Conservation (phyloP, 1,284 basidiomycete species). For the Phellopilus nigrolimitatus region DNA sequence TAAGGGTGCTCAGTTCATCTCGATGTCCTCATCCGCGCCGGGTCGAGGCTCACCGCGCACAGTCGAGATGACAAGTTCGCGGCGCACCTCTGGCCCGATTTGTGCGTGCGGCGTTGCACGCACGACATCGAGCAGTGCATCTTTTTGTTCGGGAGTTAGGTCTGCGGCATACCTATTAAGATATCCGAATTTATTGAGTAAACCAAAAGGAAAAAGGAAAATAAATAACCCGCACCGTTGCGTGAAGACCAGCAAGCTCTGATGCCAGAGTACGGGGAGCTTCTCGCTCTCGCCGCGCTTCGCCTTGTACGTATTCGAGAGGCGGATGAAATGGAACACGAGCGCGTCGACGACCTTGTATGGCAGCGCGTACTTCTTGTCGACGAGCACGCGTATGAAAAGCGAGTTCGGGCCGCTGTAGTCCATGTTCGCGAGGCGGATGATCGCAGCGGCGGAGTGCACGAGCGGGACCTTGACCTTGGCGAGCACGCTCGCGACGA, state of each 20-base stretch:
- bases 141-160: slow-evolving; percentile 95
- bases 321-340: slow-evolving; percentile 96
- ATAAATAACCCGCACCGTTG: slow-evolving; percentile 78
- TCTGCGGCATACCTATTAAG: slow-evolving; percentile 85
- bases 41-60: slow-evolving; percentile 62
- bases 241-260: slow-evolving; percentile 90
- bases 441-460: slow-evolving; percentile 92
- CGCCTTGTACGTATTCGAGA: slow-evolving; percentile 86
- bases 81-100: slow-evolving; percentile 86
- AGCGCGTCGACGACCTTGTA: slow-evolving; percentile 98
- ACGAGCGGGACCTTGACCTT: slow-evolving; percentile 93
- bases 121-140: slow-evolving; percentile 92
- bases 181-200: background rate
- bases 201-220: slow-evolving; percentile 6
- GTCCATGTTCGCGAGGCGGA: slow-evolving; percentile 95
- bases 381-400: slow-evolving; percentile 94
- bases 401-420: slow-evolving; percentile 94
- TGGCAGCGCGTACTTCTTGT: slow-evolving; percentile 97
- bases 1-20: slow-evolving; percentile 38
- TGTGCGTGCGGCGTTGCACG: slow-evolving; percentile 84
- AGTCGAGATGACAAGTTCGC: slow-evolving; percentile 78
- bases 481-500: slow-evolving; percentile 88
- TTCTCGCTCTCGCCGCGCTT: slow-evolving; percentile 62
- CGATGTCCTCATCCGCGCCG: slow-evolving; percentile 50
- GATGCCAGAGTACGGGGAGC: slow-evolving; percentile 97